Conservation (phyloP, 2,329 filamentous ascomycete species). For the Thielaviopsis euricoi region DNA sequence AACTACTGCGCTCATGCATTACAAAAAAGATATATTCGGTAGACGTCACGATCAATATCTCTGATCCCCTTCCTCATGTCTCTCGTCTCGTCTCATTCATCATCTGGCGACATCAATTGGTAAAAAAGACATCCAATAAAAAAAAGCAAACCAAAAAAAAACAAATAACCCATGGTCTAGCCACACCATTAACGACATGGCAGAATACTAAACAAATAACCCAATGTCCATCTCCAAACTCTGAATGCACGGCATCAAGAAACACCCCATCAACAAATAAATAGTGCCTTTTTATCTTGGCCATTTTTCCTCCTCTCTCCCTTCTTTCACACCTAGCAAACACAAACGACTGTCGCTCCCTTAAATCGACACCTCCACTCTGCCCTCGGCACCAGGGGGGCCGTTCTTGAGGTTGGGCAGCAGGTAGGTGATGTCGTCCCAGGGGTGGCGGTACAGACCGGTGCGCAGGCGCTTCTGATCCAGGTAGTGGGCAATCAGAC, state of each 20-base stretch:
- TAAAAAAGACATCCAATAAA: conserved; percentile 1
- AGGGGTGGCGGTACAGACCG: conserved; percentile 96
- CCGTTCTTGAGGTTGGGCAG: conserved; percentile 62
- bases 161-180: neutral
- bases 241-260: neutral
- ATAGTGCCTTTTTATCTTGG: neutral
- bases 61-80: neutral
- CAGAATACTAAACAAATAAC: conserved; percentile 2
- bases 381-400: conserved; percentile 59
- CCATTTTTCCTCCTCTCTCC: conserved; percentile 4
- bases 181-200: neutral
- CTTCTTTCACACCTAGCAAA: conserved; percentile 14
- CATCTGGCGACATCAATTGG: neutral
- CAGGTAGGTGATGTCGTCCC: conserved; percentile 96
- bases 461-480: conserved; percentile 99
- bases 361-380: conserved; percentile 77
- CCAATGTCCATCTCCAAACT: conserved; percentile 7
- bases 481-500: conserved; percentile 98
- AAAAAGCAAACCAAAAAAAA: conserved; percentile 5
- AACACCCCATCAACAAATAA: neutral
- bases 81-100: neutral
- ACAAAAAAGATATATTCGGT: neutral
- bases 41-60: neutral
- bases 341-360: conserved; percentile 15
- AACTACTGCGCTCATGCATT: too few species aligned